phyloP scores from a whole-genome alignment of 163 green algal genomes.

The Scenedesmus sp. region DNA sequence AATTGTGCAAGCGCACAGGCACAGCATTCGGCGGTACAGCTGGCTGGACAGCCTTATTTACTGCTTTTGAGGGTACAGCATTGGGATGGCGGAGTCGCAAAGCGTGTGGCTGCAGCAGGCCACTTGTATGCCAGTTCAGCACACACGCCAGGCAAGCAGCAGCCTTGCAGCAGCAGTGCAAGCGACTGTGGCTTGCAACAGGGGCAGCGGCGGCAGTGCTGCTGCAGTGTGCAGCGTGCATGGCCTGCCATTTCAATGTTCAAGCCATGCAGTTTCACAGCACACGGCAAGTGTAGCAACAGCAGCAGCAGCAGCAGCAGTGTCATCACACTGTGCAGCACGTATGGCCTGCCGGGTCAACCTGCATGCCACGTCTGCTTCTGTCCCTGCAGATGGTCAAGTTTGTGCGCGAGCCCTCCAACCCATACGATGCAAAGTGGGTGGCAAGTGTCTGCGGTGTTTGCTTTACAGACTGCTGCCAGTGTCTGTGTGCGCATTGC shows the following conservation, averaged over 20 bases:
- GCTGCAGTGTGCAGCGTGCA: background rate
- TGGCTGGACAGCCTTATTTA: no score
- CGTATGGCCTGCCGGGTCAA: background rate
- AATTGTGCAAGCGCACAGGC: no score
- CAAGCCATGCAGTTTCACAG: no score
- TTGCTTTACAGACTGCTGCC: background rate
- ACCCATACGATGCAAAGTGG: slow-evolving; percentile 73
- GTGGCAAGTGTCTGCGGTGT: background rate
- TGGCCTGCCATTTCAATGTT: background rate
- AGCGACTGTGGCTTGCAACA: background rate
- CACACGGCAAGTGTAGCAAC: background rate
- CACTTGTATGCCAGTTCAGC: no score
- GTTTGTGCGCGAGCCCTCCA: slow-evolving; percentile 76
- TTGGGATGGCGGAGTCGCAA: no score
- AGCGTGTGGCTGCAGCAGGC: no score
- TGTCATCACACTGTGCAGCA: background rate
- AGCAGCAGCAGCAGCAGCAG: background rate
- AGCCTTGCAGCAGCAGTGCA: no score
- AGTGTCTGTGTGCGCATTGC: background rate
- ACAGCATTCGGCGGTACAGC: no score
- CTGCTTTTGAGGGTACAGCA: no score
- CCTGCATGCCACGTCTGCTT: background rate
- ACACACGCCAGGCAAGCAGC: no score
- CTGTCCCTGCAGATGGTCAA: slow-evolving; percentile 71
- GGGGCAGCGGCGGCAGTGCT: background rate